These are phyloP conservation scores for Paraleonurus japonicus DNA, from an alignment of 257 asterid species.

Conservation along the genomic window DNA sequence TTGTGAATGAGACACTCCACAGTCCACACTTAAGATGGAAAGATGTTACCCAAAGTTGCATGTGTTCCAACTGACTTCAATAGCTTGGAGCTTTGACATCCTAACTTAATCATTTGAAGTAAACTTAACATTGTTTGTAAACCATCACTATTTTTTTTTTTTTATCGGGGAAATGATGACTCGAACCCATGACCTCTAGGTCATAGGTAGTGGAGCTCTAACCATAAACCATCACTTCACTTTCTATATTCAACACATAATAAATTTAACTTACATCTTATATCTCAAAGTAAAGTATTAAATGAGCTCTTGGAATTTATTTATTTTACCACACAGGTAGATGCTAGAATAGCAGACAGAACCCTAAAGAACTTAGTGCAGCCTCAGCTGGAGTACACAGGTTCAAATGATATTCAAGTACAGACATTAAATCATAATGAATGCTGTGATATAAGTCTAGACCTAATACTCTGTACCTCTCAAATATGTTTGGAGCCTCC, in stretches of 20 bases:
- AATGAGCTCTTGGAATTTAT: neutral
- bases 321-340: constrained; percentile 3
- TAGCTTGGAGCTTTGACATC: neutral
- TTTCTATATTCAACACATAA: neutral
- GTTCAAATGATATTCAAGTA: constrained; percentile 11
- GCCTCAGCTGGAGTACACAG: constrained; percentile 14
- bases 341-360: constrained; percentile 4
- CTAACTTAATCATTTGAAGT: neutral
- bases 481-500: constrained; percentile 97
- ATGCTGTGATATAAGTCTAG: neutral
- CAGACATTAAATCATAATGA: constrained; percentile 4
- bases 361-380: neutral
- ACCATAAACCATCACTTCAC: constrained; percentile 6
- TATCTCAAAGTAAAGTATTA: neutral
- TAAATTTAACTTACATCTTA: neutral
- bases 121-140: neutral
- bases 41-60: neutral
- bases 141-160: too few species aligned
- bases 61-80: neutral
- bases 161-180: too few species aligned
- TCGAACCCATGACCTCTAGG: too few species aligned
- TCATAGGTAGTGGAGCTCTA: too few species aligned
- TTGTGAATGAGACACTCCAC: neutral
- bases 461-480: constrained; percentile 54
- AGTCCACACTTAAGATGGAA: neutral